Conservation (phyloP, 192 early-diverging fungal species). For the Entomortierella beljakovae region DNA sequence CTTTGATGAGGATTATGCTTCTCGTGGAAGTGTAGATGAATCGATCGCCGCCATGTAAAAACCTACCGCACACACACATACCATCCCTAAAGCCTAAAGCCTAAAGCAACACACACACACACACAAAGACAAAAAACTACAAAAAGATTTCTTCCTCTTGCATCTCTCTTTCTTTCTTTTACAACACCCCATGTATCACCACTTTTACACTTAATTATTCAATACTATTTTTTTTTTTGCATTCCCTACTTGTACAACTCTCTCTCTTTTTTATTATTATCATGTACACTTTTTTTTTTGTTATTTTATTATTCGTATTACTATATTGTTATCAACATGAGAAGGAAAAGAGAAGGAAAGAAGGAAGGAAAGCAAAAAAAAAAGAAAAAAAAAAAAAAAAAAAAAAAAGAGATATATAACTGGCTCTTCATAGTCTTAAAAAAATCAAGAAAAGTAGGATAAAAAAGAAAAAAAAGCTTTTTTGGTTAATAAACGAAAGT, state of each 20-base stretch:
- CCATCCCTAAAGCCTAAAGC: background rate
- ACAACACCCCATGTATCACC: slow-evolving; percentile 1
- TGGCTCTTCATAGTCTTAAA: no score
- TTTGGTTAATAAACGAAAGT: no score
- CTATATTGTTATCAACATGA: no score
- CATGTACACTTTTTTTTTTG: background rate
- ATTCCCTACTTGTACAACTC: background rate
- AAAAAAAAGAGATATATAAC: no score
- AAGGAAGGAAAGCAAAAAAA: no score
- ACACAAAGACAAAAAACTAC: slow-evolving; percentile 1
- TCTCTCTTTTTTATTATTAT: no score
- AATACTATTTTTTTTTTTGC: background rate
- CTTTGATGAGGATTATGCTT: slow-evolving; percentile 17
- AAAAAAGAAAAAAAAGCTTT: no score
- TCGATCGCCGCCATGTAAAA: slow-evolving; percentile 28
- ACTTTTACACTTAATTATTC: no score
- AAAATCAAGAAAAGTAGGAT: no score
- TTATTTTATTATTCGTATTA: background rate
- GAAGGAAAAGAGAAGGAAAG: no score
- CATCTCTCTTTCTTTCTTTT: background rate
- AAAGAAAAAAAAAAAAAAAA: no score
- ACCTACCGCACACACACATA: background rate
- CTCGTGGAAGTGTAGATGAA: background rate
- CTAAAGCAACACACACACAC: slow-evolving; percentile 1
- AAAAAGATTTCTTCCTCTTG: background rate